Evolutionary conservation across 164 flowering plant species (phyloP).

Genomic region (Echeveria elegans): DNA sequence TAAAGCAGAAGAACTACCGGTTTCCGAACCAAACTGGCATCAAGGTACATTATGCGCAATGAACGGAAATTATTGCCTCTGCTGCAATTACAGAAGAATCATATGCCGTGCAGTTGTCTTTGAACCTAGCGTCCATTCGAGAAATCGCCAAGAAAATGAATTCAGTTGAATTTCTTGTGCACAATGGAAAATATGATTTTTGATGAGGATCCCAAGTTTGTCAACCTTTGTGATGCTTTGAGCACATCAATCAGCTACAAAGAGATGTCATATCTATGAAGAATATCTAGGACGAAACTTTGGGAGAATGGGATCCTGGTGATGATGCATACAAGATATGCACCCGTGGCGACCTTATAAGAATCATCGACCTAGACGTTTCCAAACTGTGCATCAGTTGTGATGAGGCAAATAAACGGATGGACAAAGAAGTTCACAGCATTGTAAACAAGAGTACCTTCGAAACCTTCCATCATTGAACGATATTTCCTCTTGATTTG

Average conservation of each 20-base stretch:
- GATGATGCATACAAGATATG: constrained; percentile 18
- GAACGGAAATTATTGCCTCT: no score
- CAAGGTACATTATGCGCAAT: no score
- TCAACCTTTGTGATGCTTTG: constrained; percentile 31
- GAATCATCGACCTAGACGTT: constrained; percentile 27
- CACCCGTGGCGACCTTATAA: constrained; percentile 40
- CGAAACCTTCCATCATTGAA: neutral
- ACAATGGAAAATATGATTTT: constrained; percentile 15
- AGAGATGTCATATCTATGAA: constrained; percentile 8
- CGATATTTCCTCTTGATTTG: neutral
- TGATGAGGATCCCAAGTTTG: constrained; percentile 37
- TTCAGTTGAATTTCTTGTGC: constrained; percentile 11
- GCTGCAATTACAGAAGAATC: no score
- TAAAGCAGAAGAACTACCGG: no score
- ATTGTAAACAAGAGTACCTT: neutral
- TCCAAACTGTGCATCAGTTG: constrained; percentile 16
- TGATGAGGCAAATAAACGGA: constrained; percentile 10
- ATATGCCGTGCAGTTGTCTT: constrained; percentile 22
- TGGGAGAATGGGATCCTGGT: constrained; percentile 13
- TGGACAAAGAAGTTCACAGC: neutral
- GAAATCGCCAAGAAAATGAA: constrained; percentile 42
- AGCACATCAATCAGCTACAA: constrained; percentile 21
- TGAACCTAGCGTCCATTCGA: constrained; percentile 39
- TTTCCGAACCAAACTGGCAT: no score
- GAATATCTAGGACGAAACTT: constrained; percentile 13